These are phyloP conservation scores for Eutypa lata DNA, from an alignment of 2,329 filamentous ascomycete genomes.

Conservation along the genomic window DNA sequence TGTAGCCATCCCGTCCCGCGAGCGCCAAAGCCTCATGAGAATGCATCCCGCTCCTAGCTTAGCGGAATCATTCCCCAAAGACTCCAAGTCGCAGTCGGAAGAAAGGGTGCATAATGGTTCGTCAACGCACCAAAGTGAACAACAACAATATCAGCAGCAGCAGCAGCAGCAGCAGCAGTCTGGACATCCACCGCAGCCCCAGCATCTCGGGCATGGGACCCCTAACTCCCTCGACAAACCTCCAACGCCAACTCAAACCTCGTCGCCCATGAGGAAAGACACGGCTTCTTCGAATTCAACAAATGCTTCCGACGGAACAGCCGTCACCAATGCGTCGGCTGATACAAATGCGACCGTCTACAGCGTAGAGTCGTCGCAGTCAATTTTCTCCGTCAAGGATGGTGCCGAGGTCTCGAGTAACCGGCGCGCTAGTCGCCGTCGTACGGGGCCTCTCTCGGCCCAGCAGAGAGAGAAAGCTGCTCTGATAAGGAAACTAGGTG, in stretches of 20 bases:
- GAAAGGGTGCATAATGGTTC: conserved; percentile 27
- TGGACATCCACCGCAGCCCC: conserved; percentile 20
- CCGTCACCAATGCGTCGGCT: conserved; percentile 31
- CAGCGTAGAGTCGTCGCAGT: conserved; percentile 53
- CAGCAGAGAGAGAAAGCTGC: conserved; percentile 58
- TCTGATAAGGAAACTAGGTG: conserved; percentile 57
- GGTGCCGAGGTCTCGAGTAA: conserved; percentile 50
- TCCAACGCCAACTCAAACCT: conserved; percentile 25
- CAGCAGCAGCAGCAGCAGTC: conserved; percentile 11
- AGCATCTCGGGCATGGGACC: conserved; percentile 22
- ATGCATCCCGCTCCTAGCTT: conserved; percentile 34
- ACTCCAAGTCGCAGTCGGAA: conserved; percentile 26
- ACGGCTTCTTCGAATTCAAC: conserved; percentile 53
- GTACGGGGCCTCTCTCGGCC: conserved; percentile 56
- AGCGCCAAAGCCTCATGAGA: conserved; percentile 24
- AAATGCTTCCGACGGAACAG: conserved; percentile 41
- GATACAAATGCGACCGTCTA: conserved; percentile 51
- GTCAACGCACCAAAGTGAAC: background rate
- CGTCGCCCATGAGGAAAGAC: conserved; percentile 40
- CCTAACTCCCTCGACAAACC: conserved; percentile 24
- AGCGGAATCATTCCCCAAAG: conserved; percentile 32
- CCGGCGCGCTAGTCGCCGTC: conserved; percentile 54
- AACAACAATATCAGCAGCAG: conserved; percentile 19
- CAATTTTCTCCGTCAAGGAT: conserved; percentile 55
- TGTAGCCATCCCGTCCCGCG: conserved; percentile 21